These are phyloP conservation scores for Cladochytrium replicatum DNA, from an alignment of 192 early-diverging fungal genomes.

Conservation along the genomic window DNA sequence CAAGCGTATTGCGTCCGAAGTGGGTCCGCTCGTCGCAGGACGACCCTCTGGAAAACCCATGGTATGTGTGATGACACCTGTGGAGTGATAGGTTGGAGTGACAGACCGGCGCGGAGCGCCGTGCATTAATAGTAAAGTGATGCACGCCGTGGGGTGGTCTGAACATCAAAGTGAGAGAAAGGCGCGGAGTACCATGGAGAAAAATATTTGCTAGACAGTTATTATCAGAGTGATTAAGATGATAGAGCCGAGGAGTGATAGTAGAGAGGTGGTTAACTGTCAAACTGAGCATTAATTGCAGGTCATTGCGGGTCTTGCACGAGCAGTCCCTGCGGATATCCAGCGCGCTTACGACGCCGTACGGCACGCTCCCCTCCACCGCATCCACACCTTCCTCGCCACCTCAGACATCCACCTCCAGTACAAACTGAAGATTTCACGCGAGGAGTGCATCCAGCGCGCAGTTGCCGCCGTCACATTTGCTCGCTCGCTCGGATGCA, in stretches of 20 bases:
- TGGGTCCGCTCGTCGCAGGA: conserved; percentile 74
- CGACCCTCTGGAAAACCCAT: conserved; percentile 70
- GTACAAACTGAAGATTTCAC: conserved; percentile 83
- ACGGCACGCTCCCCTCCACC: conserved; percentile 67
- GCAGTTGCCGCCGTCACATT: conserved; percentile 71
- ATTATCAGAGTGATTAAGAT: too few species aligned
- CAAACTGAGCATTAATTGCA: too few species aligned
- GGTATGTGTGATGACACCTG: conserved; percentile 42
- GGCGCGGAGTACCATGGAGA: too few species aligned
- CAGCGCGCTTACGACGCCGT: conserved; percentile 83
- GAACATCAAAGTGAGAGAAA: too few species aligned
- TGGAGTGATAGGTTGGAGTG: background rate
- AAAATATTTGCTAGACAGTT: too few species aligned
- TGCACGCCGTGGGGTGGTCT: too few species aligned
- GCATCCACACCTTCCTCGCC: conserved; percentile 93
- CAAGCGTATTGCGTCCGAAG: conserved; percentile 83
- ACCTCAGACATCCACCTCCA: conserved; percentile 94
- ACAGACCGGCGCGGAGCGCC: too few species aligned
- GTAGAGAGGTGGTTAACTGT: too few species aligned
- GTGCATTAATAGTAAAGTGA: too few species aligned
- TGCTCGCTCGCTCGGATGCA: conserved; percentile 63
- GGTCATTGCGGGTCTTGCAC: conserved; percentile 81
- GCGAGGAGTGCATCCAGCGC: conserved; percentile 74
- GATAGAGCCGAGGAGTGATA: too few species aligned
- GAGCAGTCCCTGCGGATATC: conserved; percentile 77